Evolutionary conservation across 1,284 basidiomycete species (phyloP).

Genomic region (Irpex sp.): DNA sequence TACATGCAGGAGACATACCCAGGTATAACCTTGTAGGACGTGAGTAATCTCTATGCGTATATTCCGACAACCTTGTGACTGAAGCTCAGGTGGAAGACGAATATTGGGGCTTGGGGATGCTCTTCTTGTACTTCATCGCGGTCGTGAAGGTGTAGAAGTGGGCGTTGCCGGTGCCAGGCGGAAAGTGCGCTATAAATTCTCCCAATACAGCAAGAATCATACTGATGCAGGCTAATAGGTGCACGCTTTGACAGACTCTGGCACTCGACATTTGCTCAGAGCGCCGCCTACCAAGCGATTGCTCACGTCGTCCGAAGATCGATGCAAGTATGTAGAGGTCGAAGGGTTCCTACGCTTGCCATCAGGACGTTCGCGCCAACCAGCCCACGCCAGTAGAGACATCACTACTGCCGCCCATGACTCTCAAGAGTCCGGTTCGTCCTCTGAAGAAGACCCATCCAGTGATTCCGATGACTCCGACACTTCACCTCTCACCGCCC

Average conservation of each 20-base stretch:
- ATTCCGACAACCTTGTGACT: conserved; percentile 42
- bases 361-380: conserved; percentile 26
- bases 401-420: conserved; percentile 37
- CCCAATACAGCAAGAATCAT: neutral
- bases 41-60: conserved; percentile 30
- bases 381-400: conserved; percentile 14
- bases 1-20: conserved; percentile 64
- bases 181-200: conserved; percentile 38
- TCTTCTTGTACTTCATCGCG: conserved; percentile 45
- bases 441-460: conserved; percentile 26
- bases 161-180: conserved; percentile 38
- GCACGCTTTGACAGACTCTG: conserved; percentile 53
- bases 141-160: conserved; percentile 59
- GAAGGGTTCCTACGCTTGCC: conserved; percentile 64
- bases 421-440: conserved; percentile 42
- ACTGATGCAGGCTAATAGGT: conserved; percentile 32
- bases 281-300: conserved; percentile 47
- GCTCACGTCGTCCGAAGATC: conserved; percentile 30
- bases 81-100: conserved; percentile 56
- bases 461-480: conserved; percentile 29
- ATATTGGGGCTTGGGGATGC: conserved; percentile 55
- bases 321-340: conserved; percentile 51
- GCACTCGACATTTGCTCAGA: conserved; percentile 47
- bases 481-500: conserved; percentile 40
- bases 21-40: conserved; percentile 58